Base-by-base conservation (phyloP, 1,284 basidiomycete genomes). In the Ustilago nuda region DNA sequence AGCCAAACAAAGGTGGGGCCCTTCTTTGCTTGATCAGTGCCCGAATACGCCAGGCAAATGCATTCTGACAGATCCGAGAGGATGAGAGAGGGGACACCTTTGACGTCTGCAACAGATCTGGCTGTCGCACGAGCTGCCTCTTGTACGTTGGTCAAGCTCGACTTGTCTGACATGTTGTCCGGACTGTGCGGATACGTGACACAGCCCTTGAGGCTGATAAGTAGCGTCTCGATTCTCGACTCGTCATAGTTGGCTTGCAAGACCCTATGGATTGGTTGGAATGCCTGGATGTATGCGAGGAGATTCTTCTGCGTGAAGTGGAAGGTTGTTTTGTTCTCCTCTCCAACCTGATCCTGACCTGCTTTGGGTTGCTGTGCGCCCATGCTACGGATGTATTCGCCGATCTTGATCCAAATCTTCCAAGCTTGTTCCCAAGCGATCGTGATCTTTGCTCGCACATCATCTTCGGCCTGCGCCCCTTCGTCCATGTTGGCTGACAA, bases 221-320 rank as follows among this genome's bases (percentile, higher is more conserved):
- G 91, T 45, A 98, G 87, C 12, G 90, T 88, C 3, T 89, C 88
- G 48, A 94, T 87, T 33, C 91, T 89, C 17, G 89, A 87, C 19
- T 93, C 84, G 32, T 88, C 86, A 57, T 85, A 80, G 8, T 57
- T 35, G 53, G 82, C 46, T 58, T 72, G 70, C 5, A 82, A 63
- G 2, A 79, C 64, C 7, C 74, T 67, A 59, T 86, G 83, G 35
- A 83, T 84, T 46, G 84, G 81, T 11, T 74, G 89, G 36, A 93
- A 88, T 19, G 92, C 90, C 73, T 93, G 91, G 33, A 94, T 89
- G 78, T 91, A 92, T 0, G 92, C 92, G 46, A 94, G 89, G 43
- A 98, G 88, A 80, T 92, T 94, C 76, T 94, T 93, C 83, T 98
- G 95, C 2, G 93, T 94, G 83, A 94, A 93, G 0, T 91, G 89